These are phyloP conservation scores for Pyrenophora graminea DNA, from an alignment of 2,329 filamentous ascomycete species.

Conservation along the genomic window DNA sequence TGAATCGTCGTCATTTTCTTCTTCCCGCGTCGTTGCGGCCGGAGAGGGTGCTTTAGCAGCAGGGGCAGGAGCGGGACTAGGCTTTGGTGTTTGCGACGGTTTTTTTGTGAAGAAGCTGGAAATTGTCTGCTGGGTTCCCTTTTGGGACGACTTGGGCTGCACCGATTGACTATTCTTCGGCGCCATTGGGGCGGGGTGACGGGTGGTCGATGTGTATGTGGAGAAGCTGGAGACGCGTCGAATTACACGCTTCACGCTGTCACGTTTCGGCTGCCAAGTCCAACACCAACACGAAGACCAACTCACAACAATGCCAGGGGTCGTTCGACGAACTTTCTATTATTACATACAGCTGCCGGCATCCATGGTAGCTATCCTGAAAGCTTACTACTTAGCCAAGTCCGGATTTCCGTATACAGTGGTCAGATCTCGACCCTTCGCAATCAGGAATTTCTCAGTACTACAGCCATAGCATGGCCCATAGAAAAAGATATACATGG, in stretches of 20 bases:
- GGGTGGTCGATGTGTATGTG: conserved; percentile 12
- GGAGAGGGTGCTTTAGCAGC: conserved; percentile 23
- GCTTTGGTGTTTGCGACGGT: conserved; percentile 42
- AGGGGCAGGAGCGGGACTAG: conserved; percentile 11
- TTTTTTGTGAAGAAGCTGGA: conserved; percentile 77
- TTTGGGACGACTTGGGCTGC: conserved; percentile 41
- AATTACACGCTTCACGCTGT: conserved; percentile 26
- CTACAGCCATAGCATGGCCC: no score
- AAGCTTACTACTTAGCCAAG: no score
- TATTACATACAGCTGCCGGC: no score
- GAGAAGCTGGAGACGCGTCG: conserved; percentile 22
- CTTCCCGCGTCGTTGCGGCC: conserved; percentile 18
- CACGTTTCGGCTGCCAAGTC: conserved; percentile 17
- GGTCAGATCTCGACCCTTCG: no score
- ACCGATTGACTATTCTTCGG: conserved; percentile 42
- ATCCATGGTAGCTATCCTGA: no score
- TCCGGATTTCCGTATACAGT: no score
- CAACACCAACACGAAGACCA: no score
- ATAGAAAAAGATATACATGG: no score
- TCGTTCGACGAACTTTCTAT: no score
- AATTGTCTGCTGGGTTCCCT: conserved; percentile 77
- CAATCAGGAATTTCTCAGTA: no score
- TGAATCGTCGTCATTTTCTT: conserved; percentile 4
- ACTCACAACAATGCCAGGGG: no score
- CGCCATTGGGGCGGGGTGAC: conserved; percentile 36